Evolutionary conservation across 257 asterid genomes (phyloP), one percentile per base, ranked within the genome.

Genomic region (Craterostigma plantagineum): DNA sequence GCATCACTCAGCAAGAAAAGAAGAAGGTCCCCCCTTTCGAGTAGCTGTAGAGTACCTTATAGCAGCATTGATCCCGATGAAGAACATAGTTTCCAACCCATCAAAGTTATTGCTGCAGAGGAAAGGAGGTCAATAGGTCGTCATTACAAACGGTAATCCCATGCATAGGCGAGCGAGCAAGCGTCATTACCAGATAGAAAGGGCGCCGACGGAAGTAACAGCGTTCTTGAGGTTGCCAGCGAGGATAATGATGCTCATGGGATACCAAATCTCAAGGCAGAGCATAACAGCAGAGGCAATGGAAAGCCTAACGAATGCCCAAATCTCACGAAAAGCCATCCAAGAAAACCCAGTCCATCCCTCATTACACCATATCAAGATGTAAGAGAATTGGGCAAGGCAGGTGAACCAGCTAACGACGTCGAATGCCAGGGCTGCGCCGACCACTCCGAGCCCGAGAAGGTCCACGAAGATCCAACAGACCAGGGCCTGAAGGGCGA

Each of bases 251-350:
- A 80, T 74, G 40, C 66, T 53, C 4, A 85, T 69, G 33, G 52
- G 62, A 60, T 80, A 84, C 96, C 96, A 84, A 8, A 84, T 48
- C 61, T 84, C 96, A 67, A 84, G 62, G 70, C 93, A 86, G 11
- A 81, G 45, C 97, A 81, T 86, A 53, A 81, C 10, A 17, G 97
- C 94, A 3, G 97, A 86, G 14, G 94, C 78, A 50, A 86, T 64
- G 1, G 97, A 86, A 51, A 86, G 38, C 64, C 71, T 86, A 43
- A 81, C 55, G 44, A 86, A 86, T 40, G 71, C 53, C 42, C 41
- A 15, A 15, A 86, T 75, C 7, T 81, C 63, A 16, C 60, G 65
- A 42, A 86, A 81, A 0, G 96, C 94, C 15, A 52, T 43, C 16
- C 43, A 10, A 17, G 96, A 75, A 60, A 81, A 61, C 10, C 94